Percentiles rank a stretch among this genome's conserved stretches.
Evolutionary conservation across 805 yeast species (phyloP).

Genomic region (Scheffersomyces lignosus): DNA sequence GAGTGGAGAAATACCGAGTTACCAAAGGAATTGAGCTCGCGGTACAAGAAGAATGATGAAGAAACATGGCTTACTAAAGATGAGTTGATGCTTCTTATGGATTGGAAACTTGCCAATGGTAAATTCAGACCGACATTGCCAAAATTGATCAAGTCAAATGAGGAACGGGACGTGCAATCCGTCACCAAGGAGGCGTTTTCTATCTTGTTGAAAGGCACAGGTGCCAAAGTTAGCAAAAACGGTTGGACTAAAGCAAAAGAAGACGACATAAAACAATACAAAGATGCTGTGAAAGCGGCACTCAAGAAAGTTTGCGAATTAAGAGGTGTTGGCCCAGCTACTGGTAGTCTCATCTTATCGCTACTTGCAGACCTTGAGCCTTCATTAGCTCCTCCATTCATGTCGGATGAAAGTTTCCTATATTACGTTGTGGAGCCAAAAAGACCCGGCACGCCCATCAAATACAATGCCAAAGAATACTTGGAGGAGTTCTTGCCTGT

Average conservation of each 20-base stretch:
- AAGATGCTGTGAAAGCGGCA: constrained; percentile 18
- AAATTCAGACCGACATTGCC: constrained; percentile 47
- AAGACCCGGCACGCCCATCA: constrained; percentile 30
- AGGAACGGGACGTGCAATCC: constrained; percentile 23
- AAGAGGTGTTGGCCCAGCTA: constrained; percentile 53
- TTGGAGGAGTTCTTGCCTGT: constrained; percentile 31
- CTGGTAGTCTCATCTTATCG: constrained; percentile 45
- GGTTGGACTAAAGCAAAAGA: constrained; percentile 5
- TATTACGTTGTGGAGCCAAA: constrained; percentile 29
- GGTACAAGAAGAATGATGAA: constrained; percentile 24
- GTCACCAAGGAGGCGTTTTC: constrained; percentile 29
- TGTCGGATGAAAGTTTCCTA: constrained; percentile 49
- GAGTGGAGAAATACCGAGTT: constrained; percentile 33
- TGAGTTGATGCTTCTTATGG: constrained; percentile 44
- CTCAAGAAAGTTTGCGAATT: constrained; percentile 34
- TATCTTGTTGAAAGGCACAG: constrained; percentile 8
- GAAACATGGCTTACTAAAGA: constrained; percentile 33
- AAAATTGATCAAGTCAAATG: constrained; percentile 41
- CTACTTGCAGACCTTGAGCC: constrained; percentile 19
- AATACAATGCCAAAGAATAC: constrained; percentile 45
- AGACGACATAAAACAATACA: constrained; percentile 13
- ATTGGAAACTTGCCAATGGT: constrained; percentile 46
- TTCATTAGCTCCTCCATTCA: constrained; percentile 41
- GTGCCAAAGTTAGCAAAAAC: background rate
- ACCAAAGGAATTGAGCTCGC: constrained; percentile 23